Percentiles rank a stretch among this genome's conserved stretches.
Conservation (phyloP, 1,139 yeast species). For the Hansenula lynferdii region DNA sequence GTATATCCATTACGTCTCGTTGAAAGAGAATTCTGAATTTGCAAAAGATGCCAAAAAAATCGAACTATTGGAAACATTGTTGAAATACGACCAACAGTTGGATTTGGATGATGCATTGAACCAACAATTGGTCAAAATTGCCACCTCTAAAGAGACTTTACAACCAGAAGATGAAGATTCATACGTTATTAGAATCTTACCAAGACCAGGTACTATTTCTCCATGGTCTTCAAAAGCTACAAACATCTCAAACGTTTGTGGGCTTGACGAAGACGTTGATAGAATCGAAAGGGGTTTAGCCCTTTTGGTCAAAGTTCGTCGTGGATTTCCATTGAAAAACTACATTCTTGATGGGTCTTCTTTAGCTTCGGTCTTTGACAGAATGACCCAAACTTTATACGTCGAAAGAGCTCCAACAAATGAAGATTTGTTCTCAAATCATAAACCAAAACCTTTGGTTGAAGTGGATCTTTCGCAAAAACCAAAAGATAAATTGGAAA, state of each 20-base stretch:
- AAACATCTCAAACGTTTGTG: slow-evolving; percentile 87
- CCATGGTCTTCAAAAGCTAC: slow-evolving; percentile 99
- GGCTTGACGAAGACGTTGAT: slow-evolving; percentile 62
- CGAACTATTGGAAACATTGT: slow-evolving; percentile 53
- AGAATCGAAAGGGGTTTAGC: slow-evolving; percentile 91
- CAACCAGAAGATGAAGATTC: slow-evolving; percentile 42
- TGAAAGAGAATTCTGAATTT: slow-evolving; percentile 34
- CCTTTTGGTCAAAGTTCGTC: slow-evolving; percentile 61
- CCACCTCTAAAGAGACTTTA: slow-evolving; percentile 22
- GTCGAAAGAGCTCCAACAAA: slow-evolving; percentile 55
- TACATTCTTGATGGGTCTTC: slow-evolving; percentile 44
- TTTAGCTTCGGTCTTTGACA: slow-evolving; percentile 74
- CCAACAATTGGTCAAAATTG: slow-evolving; percentile 41
- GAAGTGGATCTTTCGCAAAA: slow-evolving; percentile 55
- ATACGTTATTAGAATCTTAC: slow-evolving; percentile 70
- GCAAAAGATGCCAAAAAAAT: slow-evolving; percentile 31
- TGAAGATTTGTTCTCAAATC: slow-evolving; percentile 72
- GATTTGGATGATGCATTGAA: slow-evolving; percentile 49
- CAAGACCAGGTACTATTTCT: slow-evolving; percentile 94
- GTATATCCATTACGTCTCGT: slow-evolving; percentile 77
- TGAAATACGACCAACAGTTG: slow-evolving; percentile 70
- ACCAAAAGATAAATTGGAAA: slow-evolving; percentile 57
- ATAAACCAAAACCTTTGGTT: slow-evolving; percentile 81
- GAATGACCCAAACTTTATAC: slow-evolving; percentile 87
- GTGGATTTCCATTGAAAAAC: slow-evolving; percentile 59